Evolutionary conservation across 1,284 basidiomycete species (phyloP).

Genomic region (Exsudoporus floridanus): DNA sequence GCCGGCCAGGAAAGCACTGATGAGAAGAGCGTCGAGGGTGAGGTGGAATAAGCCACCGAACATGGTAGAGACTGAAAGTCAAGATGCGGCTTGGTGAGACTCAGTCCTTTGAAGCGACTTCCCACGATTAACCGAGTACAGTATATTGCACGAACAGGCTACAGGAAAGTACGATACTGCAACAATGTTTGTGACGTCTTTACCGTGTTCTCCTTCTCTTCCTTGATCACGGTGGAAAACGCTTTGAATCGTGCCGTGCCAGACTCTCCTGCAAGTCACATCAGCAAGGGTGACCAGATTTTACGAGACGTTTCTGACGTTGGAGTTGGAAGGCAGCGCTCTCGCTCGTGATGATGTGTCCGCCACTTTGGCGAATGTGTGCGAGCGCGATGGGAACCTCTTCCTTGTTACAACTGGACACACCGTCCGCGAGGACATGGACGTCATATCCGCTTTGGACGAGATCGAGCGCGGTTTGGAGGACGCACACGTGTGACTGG

Average conservation of each 20-base stretch:
- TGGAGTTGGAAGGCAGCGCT: slow-evolving; percentile 79
- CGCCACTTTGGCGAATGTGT: slow-evolving; percentile 74
- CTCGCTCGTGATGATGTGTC: slow-evolving; percentile 79
- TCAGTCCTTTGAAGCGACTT: slow-evolving; percentile 2
- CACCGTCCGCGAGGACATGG: slow-evolving; percentile 79
- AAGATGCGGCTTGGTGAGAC: neutral
- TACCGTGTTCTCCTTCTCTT: slow-evolving; percentile 66
- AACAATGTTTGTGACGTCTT: slow-evolving; percentile 37
- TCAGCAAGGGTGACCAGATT: slow-evolving; percentile 17
- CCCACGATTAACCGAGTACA: slow-evolving; percentile 4
- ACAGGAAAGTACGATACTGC: slow-evolving; percentile 28
- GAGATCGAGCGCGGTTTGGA: slow-evolving; percentile 77
- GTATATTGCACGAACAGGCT: neutral
- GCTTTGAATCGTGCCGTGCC: slow-evolving; percentile 68
- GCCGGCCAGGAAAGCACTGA: slow-evolving; percentile 78
- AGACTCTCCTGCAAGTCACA: slow-evolving; percentile 53
- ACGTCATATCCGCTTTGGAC: slow-evolving; percentile 56
- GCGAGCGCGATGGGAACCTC: slow-evolving; percentile 65
- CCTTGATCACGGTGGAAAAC: slow-evolving; percentile 74
- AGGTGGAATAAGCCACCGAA: slow-evolving; percentile 66
- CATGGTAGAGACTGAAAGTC: slow-evolving; percentile 40
- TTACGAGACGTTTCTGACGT: slow-evolving; percentile 37
- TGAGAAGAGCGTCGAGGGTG: slow-evolving; percentile 72
- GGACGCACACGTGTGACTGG: slow-evolving; percentile 87
- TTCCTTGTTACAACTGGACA: slow-evolving; percentile 77